Percentiles rank a stretch among this genome's conserved stretches.
phyloP scores from a whole-genome alignment of 2,329 filamentous ascomycete genomes.

The Claviceps sp. region DNA sequence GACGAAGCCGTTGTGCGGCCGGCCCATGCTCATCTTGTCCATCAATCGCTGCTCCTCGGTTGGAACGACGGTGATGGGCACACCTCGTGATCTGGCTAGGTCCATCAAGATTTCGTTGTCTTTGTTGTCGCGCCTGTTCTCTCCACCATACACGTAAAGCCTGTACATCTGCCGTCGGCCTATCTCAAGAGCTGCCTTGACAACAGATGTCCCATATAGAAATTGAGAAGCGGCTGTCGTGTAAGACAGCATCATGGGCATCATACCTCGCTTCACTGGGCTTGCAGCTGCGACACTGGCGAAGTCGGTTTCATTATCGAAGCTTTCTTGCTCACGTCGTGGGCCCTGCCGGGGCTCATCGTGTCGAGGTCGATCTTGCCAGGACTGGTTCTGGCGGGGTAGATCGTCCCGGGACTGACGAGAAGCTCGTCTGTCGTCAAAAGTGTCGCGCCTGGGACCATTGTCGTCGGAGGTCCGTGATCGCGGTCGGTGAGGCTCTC shows the following conservation, averaged over 20 bases:
- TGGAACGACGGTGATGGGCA: conserved; percentile 45
- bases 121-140: conserved; percentile 36
- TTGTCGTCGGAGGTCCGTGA: neutral
- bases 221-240: conserved; percentile 85
- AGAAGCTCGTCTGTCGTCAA: neutral
- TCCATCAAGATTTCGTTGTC: conserved; percentile 30
- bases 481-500: conserved; percentile 14
- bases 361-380: neutral
- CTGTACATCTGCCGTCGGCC: conserved; percentile 64
- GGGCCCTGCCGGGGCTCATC: neutral
- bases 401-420: neutral
- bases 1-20: conserved; percentile 83
- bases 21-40: conserved; percentile 68
- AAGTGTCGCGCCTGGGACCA: neutral
- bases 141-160: conserved; percentile 60
- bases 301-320: neutral
- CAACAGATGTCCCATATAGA: conserved; percentile 71
- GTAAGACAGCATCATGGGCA: conserved; percentile 33
- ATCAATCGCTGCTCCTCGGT: conserved; percentile 54
- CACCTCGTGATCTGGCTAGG: conserved; percentile 32
- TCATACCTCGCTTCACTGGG: conserved; percentile 17
- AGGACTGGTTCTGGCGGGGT: neutral
- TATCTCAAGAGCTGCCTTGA: conserved; percentile 60
- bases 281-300: neutral
- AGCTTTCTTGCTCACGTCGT: neutral